phyloP scores from a whole-genome alignment of 768 basidiomycete species.

The Leccinellum rugosiceps region DNA sequence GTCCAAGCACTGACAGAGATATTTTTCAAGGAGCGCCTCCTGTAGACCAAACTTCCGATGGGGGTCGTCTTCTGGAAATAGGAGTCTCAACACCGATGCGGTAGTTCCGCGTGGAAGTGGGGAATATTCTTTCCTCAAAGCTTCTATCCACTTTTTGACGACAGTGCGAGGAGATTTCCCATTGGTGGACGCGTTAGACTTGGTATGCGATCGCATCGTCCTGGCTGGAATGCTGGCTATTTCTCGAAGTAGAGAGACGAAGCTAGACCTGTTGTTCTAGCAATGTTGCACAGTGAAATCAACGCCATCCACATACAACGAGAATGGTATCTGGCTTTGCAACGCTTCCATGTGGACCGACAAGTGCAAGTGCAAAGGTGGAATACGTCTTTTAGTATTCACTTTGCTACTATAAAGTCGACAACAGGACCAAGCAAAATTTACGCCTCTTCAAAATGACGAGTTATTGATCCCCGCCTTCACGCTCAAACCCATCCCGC shows the following conservation, averaged over 20 bases:
- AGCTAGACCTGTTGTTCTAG: slow-evolving; percentile 32
- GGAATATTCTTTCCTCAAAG: slow-evolving; percentile 39
- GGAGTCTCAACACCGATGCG: slow-evolving; percentile 59
- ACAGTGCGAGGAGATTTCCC: slow-evolving; percentile 38
- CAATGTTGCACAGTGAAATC: neutral
- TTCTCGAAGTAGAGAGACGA: slow-evolving; percentile 48
- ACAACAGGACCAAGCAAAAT: neutral
- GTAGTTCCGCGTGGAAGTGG: slow-evolving; percentile 55
- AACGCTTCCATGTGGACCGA: slow-evolving; percentile 11
- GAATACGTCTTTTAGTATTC: no score
- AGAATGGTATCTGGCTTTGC: slow-evolving; percentile 35
- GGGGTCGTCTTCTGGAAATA: slow-evolving; percentile 84
- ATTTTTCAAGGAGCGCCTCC: slow-evolving; percentile 54
- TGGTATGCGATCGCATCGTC: slow-evolving; percentile 12
- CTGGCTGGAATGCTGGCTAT: slow-evolving; percentile 33
- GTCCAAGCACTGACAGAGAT: slow-evolving; percentile 50
- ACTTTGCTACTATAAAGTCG: no score
- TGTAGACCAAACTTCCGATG: slow-evolving; percentile 70
- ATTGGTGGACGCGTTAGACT: neutral
- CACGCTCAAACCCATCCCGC: no score
- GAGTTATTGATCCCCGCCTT: no score
- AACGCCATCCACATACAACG: slow-evolving; percentile 36
- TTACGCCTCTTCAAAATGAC: no score
- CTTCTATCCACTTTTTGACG: slow-evolving; percentile 43
- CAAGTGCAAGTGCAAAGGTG: neutral